Conservation (phyloP, 2,329 filamentous ascomycete genomes). For the Furcasterigmium furcatum region DNA sequence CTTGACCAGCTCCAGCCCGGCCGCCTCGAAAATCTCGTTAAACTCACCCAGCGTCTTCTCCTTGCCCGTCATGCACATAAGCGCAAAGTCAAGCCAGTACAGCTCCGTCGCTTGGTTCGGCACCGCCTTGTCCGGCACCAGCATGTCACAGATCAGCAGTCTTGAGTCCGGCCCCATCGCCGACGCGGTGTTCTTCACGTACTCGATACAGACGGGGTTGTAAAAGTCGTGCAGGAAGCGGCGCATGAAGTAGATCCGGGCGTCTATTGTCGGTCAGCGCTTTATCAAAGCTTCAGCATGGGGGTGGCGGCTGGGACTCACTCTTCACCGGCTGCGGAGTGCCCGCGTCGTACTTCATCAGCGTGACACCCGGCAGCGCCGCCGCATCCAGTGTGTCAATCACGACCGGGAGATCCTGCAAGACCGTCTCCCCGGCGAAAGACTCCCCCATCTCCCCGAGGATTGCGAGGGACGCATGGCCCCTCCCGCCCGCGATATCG, state of each 20-base stretch:
- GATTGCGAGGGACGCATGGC: constrained; percentile 25
- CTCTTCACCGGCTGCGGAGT: constrained; percentile 24
- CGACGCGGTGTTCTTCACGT: constrained; percentile 19
- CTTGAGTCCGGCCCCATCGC: constrained; percentile 23
- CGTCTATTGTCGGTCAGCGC: constrained; percentile 15
- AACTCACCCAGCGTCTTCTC: constrained; percentile 24
- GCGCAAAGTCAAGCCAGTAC: constrained; percentile 21
- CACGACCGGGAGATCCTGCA: constrained; percentile 30
- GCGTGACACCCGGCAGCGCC: constrained; percentile 11
- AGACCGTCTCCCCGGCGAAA: constrained; percentile 21
- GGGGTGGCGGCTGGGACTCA: constrained; percentile 2
- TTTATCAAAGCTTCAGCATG: background rate
- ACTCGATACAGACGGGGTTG: constrained; percentile 19
- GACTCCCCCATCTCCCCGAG: constrained; percentile 17
- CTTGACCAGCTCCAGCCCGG: constrained; percentile 23
- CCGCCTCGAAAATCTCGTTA: constrained; percentile 20
- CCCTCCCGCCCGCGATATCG: constrained; percentile 25
- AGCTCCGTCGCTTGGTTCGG: constrained; percentile 23
- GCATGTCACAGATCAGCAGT: constrained; percentile 27
- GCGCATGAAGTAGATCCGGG: constrained; percentile 29
- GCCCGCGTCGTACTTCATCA: constrained; percentile 24
- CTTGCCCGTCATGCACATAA: constrained; percentile 30
- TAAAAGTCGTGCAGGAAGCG: constrained; percentile 29
- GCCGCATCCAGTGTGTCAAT: constrained; percentile 20
- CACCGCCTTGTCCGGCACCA: constrained; percentile 23